Conservation (phyloP, 208 protist species). For the Leptomonas seymouri region DNA sequence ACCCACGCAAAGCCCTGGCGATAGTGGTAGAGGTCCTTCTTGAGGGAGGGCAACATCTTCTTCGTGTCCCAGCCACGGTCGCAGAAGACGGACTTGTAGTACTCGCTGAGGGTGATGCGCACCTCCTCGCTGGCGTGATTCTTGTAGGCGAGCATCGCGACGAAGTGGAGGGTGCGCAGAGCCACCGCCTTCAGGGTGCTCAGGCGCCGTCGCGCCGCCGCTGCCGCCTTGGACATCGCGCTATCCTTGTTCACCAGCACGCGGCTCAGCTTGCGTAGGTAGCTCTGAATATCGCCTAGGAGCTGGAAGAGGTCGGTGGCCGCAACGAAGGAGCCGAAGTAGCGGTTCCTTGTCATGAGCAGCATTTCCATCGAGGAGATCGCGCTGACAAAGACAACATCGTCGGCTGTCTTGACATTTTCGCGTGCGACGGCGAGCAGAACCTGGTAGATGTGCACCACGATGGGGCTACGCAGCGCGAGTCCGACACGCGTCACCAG, state of each 20-base stretch:
- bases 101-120: slow-evolving; percentile 76
- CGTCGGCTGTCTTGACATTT: slow-evolving; percentile 79
- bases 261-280: slow-evolving; percentile 75
- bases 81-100: slow-evolving; percentile 91
- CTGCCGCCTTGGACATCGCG: slow-evolving; percentile 48
- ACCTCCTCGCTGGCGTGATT: slow-evolving; percentile 87
- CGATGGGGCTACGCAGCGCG: slow-evolving; percentile 64
- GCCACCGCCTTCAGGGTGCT: slow-evolving; percentile 61
- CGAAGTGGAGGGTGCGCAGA: slow-evolving; percentile 83
- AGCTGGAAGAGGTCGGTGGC: slow-evolving; percentile 81
- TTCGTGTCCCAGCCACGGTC: slow-evolving; percentile 90
- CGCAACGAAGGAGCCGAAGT: slow-evolving; percentile 76
- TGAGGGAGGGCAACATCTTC: slow-evolving; percentile 61
- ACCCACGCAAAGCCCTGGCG: slow-evolving; percentile 88
- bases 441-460: slow-evolving; percentile 85
- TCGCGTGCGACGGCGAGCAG: slow-evolving; percentile 84
- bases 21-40: slow-evolving; percentile 89
- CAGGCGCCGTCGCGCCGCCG: slow-evolving; percentile 63
- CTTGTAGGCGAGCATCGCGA: slow-evolving; percentile 85
- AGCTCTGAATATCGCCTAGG: slow-evolving; percentile 88
- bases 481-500: slow-evolving; percentile 68
- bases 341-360: slow-evolving; percentile 81
- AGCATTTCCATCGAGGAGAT: slow-evolving; percentile 75
- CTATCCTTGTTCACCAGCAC: slow-evolving; percentile 53
- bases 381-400: slow-evolving; percentile 75